Percentiles rank a stretch among this genome's conserved stretches.
phyloP scores from a whole-genome alignment of 2,329 filamentous ascomycete genomes.

The Thielaviopsis cerberus region DNA sequence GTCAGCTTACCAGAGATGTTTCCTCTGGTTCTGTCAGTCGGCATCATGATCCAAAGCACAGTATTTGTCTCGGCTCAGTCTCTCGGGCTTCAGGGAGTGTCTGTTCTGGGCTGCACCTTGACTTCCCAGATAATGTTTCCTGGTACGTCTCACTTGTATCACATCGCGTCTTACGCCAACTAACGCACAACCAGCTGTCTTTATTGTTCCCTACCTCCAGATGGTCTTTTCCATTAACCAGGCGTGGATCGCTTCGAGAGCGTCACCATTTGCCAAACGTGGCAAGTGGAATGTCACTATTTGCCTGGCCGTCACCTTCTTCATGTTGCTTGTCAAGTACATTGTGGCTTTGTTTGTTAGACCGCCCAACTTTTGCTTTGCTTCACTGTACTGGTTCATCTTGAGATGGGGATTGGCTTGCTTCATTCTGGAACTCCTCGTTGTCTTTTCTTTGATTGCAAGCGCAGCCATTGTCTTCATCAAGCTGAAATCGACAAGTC shows the following conservation, averaged over 20 bases:
- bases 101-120: conserved; percentile 32
- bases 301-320: conserved; percentile 30
- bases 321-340: conserved; percentile 37
- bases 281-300: conserved; percentile 41
- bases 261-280: conserved; percentile 36
- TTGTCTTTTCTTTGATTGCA: conserved; percentile 31
- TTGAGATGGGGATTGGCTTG: conserved; percentile 39
- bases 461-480: conserved; percentile 36
- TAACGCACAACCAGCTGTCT: conserved; percentile 34
- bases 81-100: conserved; percentile 31
- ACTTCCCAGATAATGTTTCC: conserved; percentile 41
- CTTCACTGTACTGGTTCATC: conserved; percentile 49
- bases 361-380: conserved; percentile 44
- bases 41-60: conserved; percentile 38
- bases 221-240: conserved; percentile 47
- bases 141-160: conserved; percentile 24
- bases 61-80: conserved; percentile 39
- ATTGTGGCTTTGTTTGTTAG: conserved; percentile 36
- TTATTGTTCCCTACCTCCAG: conserved; percentile 47
- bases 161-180: neutral
- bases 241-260: conserved; percentile 34
- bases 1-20: conserved; percentile 30
- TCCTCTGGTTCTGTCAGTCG: conserved; percentile 37
- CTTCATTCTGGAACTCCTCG: conserved; percentile 33
- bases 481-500: conserved; percentile 27